Evolutionary conservation across 768 basidiomycete genomes (phyloP).

Genomic region (Lepiota venenata): DNA sequence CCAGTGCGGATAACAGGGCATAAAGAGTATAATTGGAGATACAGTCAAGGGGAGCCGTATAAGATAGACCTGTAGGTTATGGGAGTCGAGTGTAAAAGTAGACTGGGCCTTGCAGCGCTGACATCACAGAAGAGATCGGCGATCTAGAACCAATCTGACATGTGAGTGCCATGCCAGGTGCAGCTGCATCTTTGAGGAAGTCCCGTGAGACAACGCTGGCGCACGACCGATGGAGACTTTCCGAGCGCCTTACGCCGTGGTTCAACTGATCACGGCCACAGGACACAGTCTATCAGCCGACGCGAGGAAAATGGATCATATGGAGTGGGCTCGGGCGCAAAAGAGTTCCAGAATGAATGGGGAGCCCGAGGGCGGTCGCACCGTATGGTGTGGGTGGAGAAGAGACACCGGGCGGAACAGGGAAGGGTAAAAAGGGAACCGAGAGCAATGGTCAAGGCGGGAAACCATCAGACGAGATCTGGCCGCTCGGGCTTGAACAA

Average conservation of each 20-base stretch:
- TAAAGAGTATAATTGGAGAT: too few relatives aligned
- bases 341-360: neutral
- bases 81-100: neutral
- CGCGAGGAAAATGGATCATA: neutral
- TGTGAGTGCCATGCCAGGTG: neutral
- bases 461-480: neutral
- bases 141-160: neutral
- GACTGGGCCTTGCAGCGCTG: neutral
- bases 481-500: neutral
- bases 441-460: neutral
- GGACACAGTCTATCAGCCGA: neutral
- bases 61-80: too few relatives aligned
- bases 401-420: neutral
- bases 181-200: too few relatives aligned
- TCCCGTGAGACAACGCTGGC: neutral
- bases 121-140: neutral
- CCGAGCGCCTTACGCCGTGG: neutral
- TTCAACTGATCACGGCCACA: neutral
- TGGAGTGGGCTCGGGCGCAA: neutral
- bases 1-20: too few relatives aligned
- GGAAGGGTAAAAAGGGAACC: neutral
- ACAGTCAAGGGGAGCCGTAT: too few relatives aligned
- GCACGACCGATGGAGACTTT: neutral
- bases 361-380: neutral
- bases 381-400: neutral